Base-by-base conservation (phyloP, 169 alveolate genomes). In the Cyclospora cayetanensis region DNA sequence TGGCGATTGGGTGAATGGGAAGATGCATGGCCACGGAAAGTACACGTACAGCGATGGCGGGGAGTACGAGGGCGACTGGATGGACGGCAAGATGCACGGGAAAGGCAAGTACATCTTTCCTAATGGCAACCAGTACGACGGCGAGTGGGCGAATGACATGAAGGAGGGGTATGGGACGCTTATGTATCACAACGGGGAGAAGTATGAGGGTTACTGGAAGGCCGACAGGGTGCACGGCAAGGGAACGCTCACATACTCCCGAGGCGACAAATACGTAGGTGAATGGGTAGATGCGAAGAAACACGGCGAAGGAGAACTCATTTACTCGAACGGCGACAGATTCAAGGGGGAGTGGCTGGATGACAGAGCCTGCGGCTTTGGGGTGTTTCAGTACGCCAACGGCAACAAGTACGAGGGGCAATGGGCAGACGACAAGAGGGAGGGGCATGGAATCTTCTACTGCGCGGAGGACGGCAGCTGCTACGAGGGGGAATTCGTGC, bases 1-100 rank as follows among this genome's bases (percentile, higher is more conserved):
- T 43, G 99, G 98, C 11, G 98, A 96, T 90, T 98, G 98, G 98
- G 97, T 96, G 37, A 98, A 97, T 88, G 98, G 98, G 41, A 95
- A 96, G 90, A 98, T 97, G 98, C 98, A 98, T 93, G 99, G 99
- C 46, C 96, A 94, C 87, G 99, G 99, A 3, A 95, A 95, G 35
- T 98, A 98, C 96, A 94, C 94, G 82, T 98, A 96, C 93, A 97
- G 97, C 72, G 99, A 97, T 90, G 98, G 98, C 4, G 99, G 99
- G 37, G 95, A 96, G 29, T 98, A 98, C 95, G 98, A 97, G 90
- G 99, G 99, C 5, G 98, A 97, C 84, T 98, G 99, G 99, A 94
- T 92, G 42, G 98, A 97, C 84, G 99, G 98, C 65, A 97, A 97
- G 90, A 97, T 97, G 99, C 99, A 96, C 90, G 99, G 99, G 46